Conservation (phyloP, 352 stramenopile species). For the Globisporangium splendens region DNA sequence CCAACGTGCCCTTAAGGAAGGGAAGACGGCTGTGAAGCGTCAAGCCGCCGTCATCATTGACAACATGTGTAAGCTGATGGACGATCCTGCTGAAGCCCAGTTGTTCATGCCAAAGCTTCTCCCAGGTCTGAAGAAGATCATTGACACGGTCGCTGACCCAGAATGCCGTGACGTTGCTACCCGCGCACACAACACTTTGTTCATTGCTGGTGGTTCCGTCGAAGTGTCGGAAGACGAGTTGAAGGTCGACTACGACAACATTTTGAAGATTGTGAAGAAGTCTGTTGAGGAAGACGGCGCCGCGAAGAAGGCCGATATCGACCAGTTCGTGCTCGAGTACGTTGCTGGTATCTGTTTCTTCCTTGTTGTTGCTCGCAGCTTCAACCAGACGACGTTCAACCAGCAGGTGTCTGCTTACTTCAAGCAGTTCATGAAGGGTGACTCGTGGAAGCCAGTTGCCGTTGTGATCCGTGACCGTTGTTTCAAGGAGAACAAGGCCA, state of each 20-base stretch:
- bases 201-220: conserved; percentile 91
- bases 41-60: conserved; percentile 98
- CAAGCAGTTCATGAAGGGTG: conserved; percentile 70
- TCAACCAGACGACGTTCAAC: conserved; percentile 94
- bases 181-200: conserved; percentile 91
- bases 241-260: conserved; percentile 89
- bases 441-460: conserved; percentile 61
- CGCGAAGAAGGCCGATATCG: conserved; percentile 83
- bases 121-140: conserved; percentile 95
- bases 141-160: conserved; percentile 94
- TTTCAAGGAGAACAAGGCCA: conserved; percentile 89
- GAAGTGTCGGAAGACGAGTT: conserved; percentile 91
- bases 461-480: conserved; percentile 79
- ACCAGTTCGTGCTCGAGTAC: conserved; percentile 91
- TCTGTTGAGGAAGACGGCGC: conserved; percentile 75
- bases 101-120: conserved; percentile 98
- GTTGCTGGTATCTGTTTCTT: conserved; percentile 82
- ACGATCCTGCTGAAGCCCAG: conserved; percentile 95
- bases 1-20: conserved; percentile 94
- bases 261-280: conserved; percentile 70
- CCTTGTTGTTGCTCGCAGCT: conserved; percentile 88
- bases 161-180: conserved; percentile 96
- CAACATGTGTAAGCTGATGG: conserved; percentile 99
- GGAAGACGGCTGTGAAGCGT: conserved; percentile 95
- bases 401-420: conserved; percentile 91